A percentile compares a stretch with the other conserved stretches of the same genome.
Evolutionary conservation across 139 green algal genomes (phyloP).

Genomic region (Chlamydomonas incerta): DNA sequence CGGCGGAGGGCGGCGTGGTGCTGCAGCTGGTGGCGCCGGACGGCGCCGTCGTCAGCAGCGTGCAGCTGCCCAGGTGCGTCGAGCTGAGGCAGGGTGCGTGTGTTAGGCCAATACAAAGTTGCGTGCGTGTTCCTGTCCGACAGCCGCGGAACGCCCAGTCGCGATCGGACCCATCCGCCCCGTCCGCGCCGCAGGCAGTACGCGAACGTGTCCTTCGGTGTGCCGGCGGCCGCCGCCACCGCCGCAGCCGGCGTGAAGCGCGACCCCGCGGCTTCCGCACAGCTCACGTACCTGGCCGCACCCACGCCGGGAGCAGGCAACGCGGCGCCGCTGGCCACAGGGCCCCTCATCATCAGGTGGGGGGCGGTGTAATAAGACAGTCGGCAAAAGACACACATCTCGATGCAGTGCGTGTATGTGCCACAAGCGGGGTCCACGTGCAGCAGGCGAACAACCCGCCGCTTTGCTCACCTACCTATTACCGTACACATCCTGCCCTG

Average conservation of each 20-base stretch:
- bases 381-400: no score
- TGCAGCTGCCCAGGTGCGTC: background rate
- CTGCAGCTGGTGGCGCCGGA: slow-evolving; percentile 7
- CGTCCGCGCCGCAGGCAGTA: slow-evolving; percentile 30
- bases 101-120: no score
- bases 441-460: no score
- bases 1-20: background rate
- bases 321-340: background rate
- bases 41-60: slow-evolving; percentile 4
- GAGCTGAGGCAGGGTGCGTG: no score
- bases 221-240: background rate
- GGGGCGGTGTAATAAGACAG: no score
- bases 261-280: background rate
- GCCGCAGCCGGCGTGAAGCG: background rate
- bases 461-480: no score
- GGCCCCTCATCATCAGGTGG: slow-evolving; percentile 43
- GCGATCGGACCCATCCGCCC: no score
- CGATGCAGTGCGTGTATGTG: no score
- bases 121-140: no score
- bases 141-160: no score
- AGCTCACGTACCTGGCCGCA: slow-evolving; percentile 28
- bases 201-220: slow-evolving; percentile 38
- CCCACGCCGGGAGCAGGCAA: slow-evolving; percentile 49
- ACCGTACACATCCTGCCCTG: no score
- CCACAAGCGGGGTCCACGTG: no score